A percentile compares a stretch with the other conserved stretches of the same genome.
These are phyloP conservation scores for Phaeolepiota aurea DNA, from an alignment of 768 basidiomycete genomes.

Conservation along the genomic window DNA sequence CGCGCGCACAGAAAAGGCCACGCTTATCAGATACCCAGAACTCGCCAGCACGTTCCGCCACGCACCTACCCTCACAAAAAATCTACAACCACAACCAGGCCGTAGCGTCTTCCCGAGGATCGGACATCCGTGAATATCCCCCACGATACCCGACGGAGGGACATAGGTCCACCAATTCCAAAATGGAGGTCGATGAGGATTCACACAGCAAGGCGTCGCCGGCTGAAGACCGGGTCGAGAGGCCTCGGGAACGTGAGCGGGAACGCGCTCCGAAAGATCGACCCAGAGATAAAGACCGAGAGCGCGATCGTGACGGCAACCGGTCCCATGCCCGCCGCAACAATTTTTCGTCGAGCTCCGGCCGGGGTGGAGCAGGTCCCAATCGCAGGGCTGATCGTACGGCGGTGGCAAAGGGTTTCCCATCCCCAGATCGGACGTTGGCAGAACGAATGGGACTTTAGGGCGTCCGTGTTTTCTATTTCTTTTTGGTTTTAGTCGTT, in stretches of 20 bases:
- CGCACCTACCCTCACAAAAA: slow-evolving; percentile 16
- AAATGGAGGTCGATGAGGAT: slow-evolving; percentile 56
- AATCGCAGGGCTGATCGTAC: slow-evolving; percentile 24
- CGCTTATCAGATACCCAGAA: slow-evolving; percentile 51
- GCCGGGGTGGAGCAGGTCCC: slow-evolving; percentile 24
- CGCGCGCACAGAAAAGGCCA: slow-evolving; percentile 74
- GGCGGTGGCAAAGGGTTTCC: slow-evolving; percentile 22
- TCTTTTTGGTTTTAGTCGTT: too few species aligned
- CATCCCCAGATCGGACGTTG: slow-evolving; percentile 68
- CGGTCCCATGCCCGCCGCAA: slow-evolving; percentile 19
- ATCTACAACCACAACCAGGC: slow-evolving; percentile 7
- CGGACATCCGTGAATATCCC: slow-evolving; percentile 12
- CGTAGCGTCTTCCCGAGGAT: neutral
- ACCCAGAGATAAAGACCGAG: slow-evolving; percentile 12
- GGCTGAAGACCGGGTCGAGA: slow-evolving; percentile 11
- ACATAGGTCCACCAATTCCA: slow-evolving; percentile 16
- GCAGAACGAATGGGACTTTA: slow-evolving; percentile 78
- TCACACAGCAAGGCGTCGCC: slow-evolving; percentile 32
- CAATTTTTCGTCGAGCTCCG: slow-evolving; percentile 24
- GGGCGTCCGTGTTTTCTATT: slow-evolving; percentile 11
- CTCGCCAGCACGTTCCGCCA: slow-evolving; percentile 17
- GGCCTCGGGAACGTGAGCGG: slow-evolving; percentile 20
- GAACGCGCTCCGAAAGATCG: slow-evolving; percentile 10
- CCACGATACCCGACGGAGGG: slow-evolving; percentile 14
- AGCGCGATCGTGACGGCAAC: slow-evolving; percentile 18